phyloP scores from a whole-genome alignment of 2,329 filamentous ascomycete species.

The Bipolaris victoriae region DNA sequence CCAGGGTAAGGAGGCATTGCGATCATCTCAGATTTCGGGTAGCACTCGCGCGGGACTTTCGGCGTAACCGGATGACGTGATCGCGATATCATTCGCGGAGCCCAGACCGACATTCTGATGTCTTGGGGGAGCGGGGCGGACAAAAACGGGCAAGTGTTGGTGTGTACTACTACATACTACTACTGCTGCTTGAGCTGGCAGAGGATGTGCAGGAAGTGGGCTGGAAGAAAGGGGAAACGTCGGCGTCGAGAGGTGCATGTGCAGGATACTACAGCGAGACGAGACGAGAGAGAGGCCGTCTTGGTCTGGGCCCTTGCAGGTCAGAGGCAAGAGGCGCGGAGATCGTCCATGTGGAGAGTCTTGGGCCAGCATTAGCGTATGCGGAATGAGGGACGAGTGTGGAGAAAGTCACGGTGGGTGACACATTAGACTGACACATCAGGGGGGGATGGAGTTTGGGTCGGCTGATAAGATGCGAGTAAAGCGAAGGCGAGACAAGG shows the following conservation, averaged over 20 bases:
- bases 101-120: neutral
- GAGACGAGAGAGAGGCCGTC: neutral
- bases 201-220: neutral
- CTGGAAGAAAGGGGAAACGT: slow-evolving; percentile 2
- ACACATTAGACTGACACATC: slow-evolving; percentile 5
- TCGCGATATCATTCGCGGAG: neutral
- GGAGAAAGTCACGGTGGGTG: slow-evolving; percentile 8
- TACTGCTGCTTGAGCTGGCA: neutral
- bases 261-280: neutral
- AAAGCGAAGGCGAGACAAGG: neutral
- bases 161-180: no score
- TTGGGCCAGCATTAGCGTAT: slow-evolving; percentile 7
- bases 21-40: no score
- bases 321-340: slow-evolving; percentile 10
- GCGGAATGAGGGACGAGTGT: slow-evolving; percentile 13
- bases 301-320: slow-evolving; percentile 12
- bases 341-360: slow-evolving; percentile 7
- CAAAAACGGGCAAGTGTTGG: neutral
- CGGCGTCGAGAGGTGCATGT: slow-evolving; percentile 25
- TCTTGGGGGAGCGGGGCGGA: neutral
- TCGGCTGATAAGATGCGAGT: neutral
- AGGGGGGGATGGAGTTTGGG: neutral
- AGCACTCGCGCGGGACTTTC: neutral
- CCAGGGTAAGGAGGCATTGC: no score
- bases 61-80: neutral